phyloP scores from a whole-genome alignment of 148 eudicot species.

The Pharnaceum exiguum region DNA sequence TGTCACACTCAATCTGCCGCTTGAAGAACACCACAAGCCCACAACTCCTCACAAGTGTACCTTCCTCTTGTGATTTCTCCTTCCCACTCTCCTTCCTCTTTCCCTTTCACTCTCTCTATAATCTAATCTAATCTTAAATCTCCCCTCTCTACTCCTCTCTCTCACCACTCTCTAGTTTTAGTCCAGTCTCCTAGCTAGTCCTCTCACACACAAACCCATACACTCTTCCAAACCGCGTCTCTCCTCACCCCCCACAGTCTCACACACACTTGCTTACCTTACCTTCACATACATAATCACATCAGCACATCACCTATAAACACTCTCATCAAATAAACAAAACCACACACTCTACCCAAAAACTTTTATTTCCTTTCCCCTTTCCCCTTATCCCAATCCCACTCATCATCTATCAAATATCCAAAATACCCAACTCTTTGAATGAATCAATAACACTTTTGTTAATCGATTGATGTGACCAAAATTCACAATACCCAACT shows the following conservation, averaged over 20 bases:
- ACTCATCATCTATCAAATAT: neutral
- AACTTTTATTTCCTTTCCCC: neutral
- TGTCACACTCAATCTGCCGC: neutral
- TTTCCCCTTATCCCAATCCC: neutral
- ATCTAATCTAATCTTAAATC: neutral
- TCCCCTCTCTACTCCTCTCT: neutral
- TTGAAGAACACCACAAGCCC: neutral
- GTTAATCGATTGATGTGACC: neutral
- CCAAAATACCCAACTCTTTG: neutral
- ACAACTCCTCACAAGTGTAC: neutral
- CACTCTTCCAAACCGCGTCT: conserved; percentile 10
- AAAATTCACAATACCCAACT: too few relatives aligned
- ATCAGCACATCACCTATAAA: neutral
- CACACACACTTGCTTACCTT: neutral
- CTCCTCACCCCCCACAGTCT: neutral
- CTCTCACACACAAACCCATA: too few relatives aligned
- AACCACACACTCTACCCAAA: too few relatives aligned
- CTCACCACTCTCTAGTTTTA: neutral
- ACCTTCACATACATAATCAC: neutral
- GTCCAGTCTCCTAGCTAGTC: too few relatives aligned
- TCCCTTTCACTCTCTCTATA: neutral
- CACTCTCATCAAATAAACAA: too few relatives aligned
- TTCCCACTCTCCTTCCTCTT: neutral
- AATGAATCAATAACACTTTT: neutral
- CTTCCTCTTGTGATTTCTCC: neutral